Conservation (phyloP, 2,329 filamentous ascomycete genomes). For the Epichloe uncinata region DNA sequence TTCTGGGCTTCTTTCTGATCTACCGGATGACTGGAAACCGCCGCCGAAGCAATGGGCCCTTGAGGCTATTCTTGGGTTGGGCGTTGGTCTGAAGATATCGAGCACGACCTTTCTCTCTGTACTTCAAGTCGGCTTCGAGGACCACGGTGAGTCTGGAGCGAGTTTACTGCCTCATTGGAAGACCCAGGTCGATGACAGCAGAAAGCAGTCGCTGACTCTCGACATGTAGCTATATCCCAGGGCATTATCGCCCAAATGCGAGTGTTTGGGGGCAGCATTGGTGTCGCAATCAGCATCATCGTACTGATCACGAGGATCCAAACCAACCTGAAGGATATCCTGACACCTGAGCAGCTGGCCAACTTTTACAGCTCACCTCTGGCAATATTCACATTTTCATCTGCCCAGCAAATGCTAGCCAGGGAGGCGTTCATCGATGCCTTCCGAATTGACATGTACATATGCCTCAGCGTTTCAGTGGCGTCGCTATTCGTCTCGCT, state of each 20-base stretch:
- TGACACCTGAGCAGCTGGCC: conserved; percentile 8
- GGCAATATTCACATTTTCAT: conserved; percentile 6
- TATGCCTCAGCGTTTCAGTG: conserved; percentile 9
- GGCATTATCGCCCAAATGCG: conserved; percentile 38
- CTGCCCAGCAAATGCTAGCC: conserved; percentile 7
- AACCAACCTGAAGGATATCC: conserved; percentile 4
- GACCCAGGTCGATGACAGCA: not conserved
- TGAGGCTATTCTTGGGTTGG: conserved; percentile 10
- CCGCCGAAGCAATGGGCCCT: conserved; percentile 9
- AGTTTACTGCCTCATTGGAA: not conserved
- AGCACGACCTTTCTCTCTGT: conserved; percentile 11
- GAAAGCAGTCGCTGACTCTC: not conserved
- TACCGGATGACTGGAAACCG: conserved; percentile 5
- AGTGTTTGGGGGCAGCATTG: conserved; percentile 39
- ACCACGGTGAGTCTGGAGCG: conserved; percentile 8
- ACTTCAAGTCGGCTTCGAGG: conserved; percentile 9
- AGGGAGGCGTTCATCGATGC: conserved; percentile 9
- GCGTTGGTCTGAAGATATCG: conserved; percentile 9
- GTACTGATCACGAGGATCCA: conserved; percentile 21
- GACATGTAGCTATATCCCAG: conserved; percentile 31
- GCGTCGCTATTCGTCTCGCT: conserved; percentile 7
- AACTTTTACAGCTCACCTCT: conserved; percentile 10
- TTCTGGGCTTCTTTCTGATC: conserved; percentile 8
- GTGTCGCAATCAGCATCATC: conserved; percentile 39
- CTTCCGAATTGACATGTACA: conserved; percentile 10